These are phyloP conservation scores for Alternaria gansuensis DNA, from an alignment of 2,329 filamentous ascomycete genomes.

Conservation along the genomic window DNA sequence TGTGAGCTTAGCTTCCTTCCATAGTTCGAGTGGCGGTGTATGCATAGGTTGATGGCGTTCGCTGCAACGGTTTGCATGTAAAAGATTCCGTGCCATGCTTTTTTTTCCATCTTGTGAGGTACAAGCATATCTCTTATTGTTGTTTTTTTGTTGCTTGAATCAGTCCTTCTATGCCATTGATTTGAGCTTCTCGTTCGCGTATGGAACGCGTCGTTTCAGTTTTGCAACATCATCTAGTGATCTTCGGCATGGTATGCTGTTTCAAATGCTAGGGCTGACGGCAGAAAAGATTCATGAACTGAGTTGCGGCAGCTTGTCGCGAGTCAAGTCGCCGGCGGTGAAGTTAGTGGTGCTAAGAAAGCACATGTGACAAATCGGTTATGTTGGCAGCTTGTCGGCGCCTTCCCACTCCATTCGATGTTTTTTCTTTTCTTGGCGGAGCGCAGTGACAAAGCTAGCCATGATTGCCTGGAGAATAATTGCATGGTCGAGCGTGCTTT, in stretches of 20 bases:
- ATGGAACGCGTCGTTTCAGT: slow-evolving; percentile 5
- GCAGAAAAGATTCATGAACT: no score
- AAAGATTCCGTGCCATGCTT: neutral
- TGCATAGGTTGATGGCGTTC: neutral
- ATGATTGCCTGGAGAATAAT: neutral
- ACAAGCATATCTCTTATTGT: neutral
- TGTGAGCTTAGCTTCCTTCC: slow-evolving; percentile 6
- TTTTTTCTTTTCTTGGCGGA: no score
- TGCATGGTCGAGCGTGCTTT: neutral
- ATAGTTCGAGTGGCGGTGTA: neutral
- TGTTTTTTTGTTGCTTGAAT: neutral
- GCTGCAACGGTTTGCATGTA: neutral
- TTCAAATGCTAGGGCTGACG: neutral
- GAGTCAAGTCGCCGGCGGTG: no score
- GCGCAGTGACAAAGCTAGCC: no score
- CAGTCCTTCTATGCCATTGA: neutral
- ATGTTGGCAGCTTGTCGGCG: no score
- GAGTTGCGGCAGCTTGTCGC: no score
- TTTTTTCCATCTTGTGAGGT: neutral
- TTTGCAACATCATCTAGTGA: neutral
- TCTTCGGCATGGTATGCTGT: neutral
- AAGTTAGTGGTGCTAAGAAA: no score
- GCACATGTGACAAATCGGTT: no score
- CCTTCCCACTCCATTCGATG: no score
- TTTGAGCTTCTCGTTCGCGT: neutral